Evolutionary conservation across 2,329 filamentous ascomycete genomes (phyloP), one percentile per base, ranked within the genome.

Genomic region (Acrocalymma vagum): DNA sequence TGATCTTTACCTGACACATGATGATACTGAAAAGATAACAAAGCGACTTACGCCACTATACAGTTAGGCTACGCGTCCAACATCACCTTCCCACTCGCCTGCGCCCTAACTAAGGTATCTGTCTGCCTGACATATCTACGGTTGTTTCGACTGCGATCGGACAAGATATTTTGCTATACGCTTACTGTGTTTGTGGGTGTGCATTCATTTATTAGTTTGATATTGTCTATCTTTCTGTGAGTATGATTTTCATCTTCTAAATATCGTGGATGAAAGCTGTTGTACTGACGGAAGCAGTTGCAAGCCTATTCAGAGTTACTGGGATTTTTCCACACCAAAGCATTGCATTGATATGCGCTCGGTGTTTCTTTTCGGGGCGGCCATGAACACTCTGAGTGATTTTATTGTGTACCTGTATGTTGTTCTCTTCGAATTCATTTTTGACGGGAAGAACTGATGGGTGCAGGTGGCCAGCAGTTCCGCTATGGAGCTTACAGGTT

Each of bases 381-480:
- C 55, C 3, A 24, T 65, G 26, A 67, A 67, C 29, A 65, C 54
- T 35, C 33, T 63, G 22, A 63, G 53, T 20, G 62, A 67, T 24
- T 46, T 65, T 24, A 23, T 59, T 8, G 53, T 67, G 24, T 67
- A 57, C 42, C 34, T 66, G 51, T 60, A 30, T 45, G 53, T 47
- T 11, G 3, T 18, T 10, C 7, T 6, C 15, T 25, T 14, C 34
- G 38, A 33, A 43, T 17, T 11, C 8, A 16, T 3, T 13, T 6
- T 15, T 5, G 5, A 29, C 25, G 8, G 7, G 6, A 7, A 11
- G n/a, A 31, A 28, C 32, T 41, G 11, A 37, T 14, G 10, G 11
- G 13, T 4, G 11, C 22, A 55, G 53, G 14, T 65, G 60, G 48
- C 64, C 64, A 6, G 49, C 56, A 11, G 55, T 53, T 29, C 51